These are phyloP conservation scores for Heritiera littoralis DNA, from an alignment of 345 rosid genomes.

Conservation along the genomic window DNA sequence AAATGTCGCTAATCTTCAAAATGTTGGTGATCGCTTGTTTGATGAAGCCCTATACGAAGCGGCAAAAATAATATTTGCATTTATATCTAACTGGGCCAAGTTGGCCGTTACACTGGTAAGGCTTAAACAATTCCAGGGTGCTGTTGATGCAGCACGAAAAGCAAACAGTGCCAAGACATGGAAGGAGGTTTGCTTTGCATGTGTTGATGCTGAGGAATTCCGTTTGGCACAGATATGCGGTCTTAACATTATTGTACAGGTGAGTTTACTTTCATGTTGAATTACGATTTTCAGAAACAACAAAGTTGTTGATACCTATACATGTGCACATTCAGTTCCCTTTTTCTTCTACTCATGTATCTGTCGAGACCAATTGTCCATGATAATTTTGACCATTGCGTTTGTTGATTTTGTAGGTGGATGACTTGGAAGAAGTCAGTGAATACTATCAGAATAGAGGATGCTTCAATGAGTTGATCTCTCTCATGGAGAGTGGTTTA, in stretches of 20 bases:
- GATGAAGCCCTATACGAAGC: constrained; percentile 90
- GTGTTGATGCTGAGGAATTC: constrained; percentile 98
- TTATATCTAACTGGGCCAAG: constrained; percentile 98
- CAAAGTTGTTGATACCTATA: not conserved
- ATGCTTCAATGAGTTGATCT: constrained; percentile 89
- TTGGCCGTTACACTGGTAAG: constrained; percentile 92
- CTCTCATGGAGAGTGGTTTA: constrained; percentile 98
- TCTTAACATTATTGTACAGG: constrained; percentile 93
- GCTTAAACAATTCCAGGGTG: constrained; percentile 94
- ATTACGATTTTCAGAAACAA: not conserved
- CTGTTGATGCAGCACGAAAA: constrained; percentile 98
- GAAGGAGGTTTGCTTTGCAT: constrained; percentile 99
- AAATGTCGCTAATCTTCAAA: constrained; percentile 93
- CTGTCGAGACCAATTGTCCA: not conserved
- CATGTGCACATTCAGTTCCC: not conserved
- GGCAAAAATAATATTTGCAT: constrained; percentile 90
- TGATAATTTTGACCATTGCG: constrained; percentile 14
- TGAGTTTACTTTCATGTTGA: constrained; percentile 28
- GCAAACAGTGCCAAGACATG: constrained; percentile 99
- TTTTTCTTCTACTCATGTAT: constrained; percentile 5
- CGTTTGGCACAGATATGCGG: constrained; percentile 97
- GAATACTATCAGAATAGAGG: constrained; percentile 98
- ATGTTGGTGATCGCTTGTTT: constrained; percentile 90
- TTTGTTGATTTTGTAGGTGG: constrained; percentile 56
- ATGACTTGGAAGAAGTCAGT: constrained; percentile 95